Conservation (phyloP, 345 rosid species). For the Sisymbrium altissimum region DNA sequence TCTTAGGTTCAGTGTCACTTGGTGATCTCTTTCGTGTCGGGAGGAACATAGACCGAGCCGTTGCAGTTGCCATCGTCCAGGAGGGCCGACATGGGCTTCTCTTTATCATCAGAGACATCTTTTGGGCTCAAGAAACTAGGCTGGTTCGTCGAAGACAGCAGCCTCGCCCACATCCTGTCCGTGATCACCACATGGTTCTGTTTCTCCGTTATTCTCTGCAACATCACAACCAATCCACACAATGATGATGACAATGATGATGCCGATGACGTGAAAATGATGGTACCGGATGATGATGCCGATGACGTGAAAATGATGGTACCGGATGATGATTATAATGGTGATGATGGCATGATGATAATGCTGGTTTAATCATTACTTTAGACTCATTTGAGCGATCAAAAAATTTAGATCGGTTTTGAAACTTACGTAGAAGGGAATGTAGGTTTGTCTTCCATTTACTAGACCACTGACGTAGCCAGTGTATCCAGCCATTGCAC, state of each 20-base stretch:
- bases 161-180: constrained; percentile 84
- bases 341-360: too few relatives aligned
- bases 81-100: constrained; percentile 19
- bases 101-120: constrained; percentile 26
- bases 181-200: constrained; percentile 67
- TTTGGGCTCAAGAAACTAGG: constrained; percentile 59
- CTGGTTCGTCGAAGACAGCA: constrained; percentile 69
- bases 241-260: too few relatives aligned
- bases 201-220: constrained; percentile 58
- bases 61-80: constrained; percentile 29
- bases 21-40: constrained; percentile 29
- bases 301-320: too few relatives aligned
- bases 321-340: too few relatives aligned
- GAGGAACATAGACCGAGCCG: constrained; percentile 28
- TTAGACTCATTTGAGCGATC: background rate
- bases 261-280: too few relatives aligned
- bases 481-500: constrained; percentile 93
- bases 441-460: constrained; percentile 78
- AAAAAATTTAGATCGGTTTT: background rate
- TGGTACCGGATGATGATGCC: too few relatives aligned
- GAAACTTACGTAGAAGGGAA: constrained; percentile 68
- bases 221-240: constrained; percentile 1
- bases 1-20: constrained; percentile 7
- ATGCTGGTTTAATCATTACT: background rate
- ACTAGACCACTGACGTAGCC: constrained; percentile 78